These are phyloP conservation scores for Aurantiochytrium sp. DNA, from an alignment of 108 stramenopile genomes.

Conservation along the genomic window DNA sequence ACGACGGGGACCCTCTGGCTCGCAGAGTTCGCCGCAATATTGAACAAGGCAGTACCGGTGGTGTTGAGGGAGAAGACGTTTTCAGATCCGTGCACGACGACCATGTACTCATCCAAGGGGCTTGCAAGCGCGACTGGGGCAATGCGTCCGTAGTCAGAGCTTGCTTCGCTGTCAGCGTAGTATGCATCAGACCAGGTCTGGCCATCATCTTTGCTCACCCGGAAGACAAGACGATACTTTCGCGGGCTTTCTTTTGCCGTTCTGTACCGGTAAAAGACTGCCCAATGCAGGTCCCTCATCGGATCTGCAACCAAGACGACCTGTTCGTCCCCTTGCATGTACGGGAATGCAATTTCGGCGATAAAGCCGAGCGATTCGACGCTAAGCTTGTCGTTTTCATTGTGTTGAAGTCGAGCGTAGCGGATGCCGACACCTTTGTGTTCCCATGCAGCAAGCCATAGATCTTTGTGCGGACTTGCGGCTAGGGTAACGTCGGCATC, in stretches of 20 bases:
- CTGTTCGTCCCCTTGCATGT: not conserved
- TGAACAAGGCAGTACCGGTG: not conserved
- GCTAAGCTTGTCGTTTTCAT: not conserved
- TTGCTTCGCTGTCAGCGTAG: not conserved
- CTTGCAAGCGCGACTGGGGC: not conserved
- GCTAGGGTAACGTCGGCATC: not conserved
- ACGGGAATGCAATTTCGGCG: not conserved
- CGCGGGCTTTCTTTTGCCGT: too few species aligned
- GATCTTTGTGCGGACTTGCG: not conserved
- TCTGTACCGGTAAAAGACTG: not conserved
- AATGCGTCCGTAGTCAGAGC: not conserved
- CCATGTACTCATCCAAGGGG: not conserved
- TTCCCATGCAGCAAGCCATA: not conserved
- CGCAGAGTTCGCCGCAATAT: not conserved
- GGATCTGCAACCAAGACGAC: not conserved
- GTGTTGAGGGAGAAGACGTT: not conserved
- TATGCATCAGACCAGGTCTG: not conserved
- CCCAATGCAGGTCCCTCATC: not conserved
- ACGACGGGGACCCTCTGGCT: not conserved
- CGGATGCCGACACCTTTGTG: not conserved
- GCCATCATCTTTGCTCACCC: not conserved
- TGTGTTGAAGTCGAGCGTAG: not conserved
- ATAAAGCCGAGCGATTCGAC: not conserved
- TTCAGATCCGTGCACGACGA: not conserved
- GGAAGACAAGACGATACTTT: not conserved